phyloP scores from a whole-genome alignment of 306 rosid species.

The Dalbergia cultrata region DNA sequence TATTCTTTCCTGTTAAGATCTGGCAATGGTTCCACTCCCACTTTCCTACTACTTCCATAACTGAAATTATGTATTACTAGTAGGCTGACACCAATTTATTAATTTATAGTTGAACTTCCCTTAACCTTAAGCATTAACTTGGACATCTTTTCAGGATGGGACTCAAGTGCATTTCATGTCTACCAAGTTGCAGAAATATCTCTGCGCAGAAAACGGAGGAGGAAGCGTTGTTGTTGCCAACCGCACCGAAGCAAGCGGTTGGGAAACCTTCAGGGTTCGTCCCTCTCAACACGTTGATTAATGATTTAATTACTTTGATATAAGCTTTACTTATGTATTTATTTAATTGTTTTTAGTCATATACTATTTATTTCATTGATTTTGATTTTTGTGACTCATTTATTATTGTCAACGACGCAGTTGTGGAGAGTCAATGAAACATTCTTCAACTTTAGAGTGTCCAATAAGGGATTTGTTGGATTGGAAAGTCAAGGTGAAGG shows the following conservation, averaged over 20 bases:
- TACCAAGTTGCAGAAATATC: constrained; percentile 58
- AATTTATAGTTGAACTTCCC: not conserved
- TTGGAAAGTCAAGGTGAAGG: constrained; percentile 47
- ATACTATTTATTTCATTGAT: not conserved
- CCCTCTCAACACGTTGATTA: not conserved
- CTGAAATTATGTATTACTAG: not conserved
- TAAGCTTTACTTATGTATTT: not conserved
- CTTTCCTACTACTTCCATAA: not conserved
- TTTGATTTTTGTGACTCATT: not conserved
- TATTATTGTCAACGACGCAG: constrained; percentile 39
- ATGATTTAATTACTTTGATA: not conserved
- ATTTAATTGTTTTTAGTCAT: not conserved
- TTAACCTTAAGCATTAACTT: not conserved
- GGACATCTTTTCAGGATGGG: constrained; percentile 63
- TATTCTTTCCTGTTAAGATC: not conserved
- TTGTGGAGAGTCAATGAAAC: constrained; percentile 71
- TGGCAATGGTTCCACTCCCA: not conserved
- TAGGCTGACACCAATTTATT: not conserved
- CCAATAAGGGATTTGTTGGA: constrained; percentile 62
- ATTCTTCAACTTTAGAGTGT: constrained; percentile 64
- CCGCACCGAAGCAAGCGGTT: constrained; percentile 52
- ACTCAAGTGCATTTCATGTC: constrained; percentile 71
- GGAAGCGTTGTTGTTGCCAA: constrained; percentile 62
- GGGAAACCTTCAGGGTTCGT: constrained; percentile 77
- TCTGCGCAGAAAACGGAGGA: constrained; percentile 66